Evolutionary conservation across 225 moss, liverwort and hornwort genomes (phyloP).

Genomic region (Marchantia paleacea): DNA sequence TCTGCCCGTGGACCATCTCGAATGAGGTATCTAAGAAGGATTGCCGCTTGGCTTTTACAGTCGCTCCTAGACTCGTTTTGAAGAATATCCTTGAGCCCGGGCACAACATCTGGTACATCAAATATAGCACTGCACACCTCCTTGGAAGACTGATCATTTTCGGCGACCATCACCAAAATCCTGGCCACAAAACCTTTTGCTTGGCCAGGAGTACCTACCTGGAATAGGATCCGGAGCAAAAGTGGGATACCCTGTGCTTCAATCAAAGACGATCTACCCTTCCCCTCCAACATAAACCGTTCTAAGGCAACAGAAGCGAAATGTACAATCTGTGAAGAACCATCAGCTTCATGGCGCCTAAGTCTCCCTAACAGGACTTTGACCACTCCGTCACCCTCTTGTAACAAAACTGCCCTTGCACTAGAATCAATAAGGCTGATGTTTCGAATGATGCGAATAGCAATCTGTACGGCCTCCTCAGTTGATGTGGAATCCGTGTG

Average conservation of each 20-base stretch:
- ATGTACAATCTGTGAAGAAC: constrained; percentile 5
- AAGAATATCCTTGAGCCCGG: not conserved
- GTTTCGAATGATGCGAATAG: constrained; percentile 36
- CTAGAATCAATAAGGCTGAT: constrained; percentile 18
- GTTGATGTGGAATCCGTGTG: constrained; percentile 10
- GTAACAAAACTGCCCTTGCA: constrained; percentile 28
- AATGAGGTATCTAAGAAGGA: not conserved
- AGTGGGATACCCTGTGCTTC: not conserved
- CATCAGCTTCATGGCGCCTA: constrained; percentile 11
- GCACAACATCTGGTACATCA: not conserved
- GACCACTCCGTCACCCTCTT: constrained; percentile 33
- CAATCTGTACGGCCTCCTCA: constrained; percentile 11
- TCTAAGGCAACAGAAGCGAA: not conserved
- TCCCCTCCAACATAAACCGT: not conserved
- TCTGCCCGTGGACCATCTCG: not conserved
- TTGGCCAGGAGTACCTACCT: not conserved
- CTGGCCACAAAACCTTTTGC: not conserved
- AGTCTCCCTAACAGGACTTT: constrained; percentile 27
- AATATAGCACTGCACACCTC: not conserved
- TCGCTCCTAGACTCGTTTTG: not conserved
- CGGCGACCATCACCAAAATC: not conserved
- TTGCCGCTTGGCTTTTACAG: not conserved
- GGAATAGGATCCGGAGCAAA: not conserved
- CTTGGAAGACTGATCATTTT: not conserved
- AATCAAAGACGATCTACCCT: not conserved